Base-by-base conservation (phyloP, 352 stramenopile genomes). In the Phytophthora cryptogea region DNA sequence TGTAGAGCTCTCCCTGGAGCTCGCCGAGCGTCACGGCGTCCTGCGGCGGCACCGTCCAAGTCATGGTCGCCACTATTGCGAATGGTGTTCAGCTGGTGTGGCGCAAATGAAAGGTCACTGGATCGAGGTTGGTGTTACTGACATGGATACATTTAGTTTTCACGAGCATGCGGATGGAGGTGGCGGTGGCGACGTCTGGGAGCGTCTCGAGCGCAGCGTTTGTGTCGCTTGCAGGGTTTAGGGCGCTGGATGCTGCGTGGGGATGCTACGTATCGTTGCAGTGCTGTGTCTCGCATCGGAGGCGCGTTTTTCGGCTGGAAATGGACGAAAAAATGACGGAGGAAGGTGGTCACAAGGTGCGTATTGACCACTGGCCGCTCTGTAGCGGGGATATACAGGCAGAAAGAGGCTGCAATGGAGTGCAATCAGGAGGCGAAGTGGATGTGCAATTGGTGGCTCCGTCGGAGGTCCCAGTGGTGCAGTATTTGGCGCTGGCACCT, bases 21-120 rank as follows among this genome's bases (percentile, higher is more conserved):
- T 93, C 84, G 8, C 84, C 84, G 14, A 93, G 70, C 63, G 84
- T 91, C 74, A 91, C 82, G 43, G 83, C 75, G 50, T 89, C 79
- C 26, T 52, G 48, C n/a, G 68, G 74, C 16, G 83, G 83, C 49
- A 89, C 68, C 8, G 78, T 58, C 83, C 83, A 92, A 57, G 72
- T 75, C 78, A 89, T 89, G 13, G 2, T 23, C 20, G 20, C 20
- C 20, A 23, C 20, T 3, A 23, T 23, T 23, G 20, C 20, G 5
- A 26, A 43, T 35, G 30, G 39, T 42, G 46, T 51, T 4, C n/a
- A 16, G 42, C 17, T 61, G 43, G 20, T 50, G 33, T 35, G 17
- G 45, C 20, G 40, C 13, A n/a, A 13, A 10, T 1, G 0, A 20
- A 45, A 44, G 20, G 26, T 40, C 51, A 51, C 20, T 47, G 8